Evolutionary conservation across 1,139 yeast species (phyloP), one percentile per base, ranked within the genome.

Genomic region (Candida glucosophila): DNA sequence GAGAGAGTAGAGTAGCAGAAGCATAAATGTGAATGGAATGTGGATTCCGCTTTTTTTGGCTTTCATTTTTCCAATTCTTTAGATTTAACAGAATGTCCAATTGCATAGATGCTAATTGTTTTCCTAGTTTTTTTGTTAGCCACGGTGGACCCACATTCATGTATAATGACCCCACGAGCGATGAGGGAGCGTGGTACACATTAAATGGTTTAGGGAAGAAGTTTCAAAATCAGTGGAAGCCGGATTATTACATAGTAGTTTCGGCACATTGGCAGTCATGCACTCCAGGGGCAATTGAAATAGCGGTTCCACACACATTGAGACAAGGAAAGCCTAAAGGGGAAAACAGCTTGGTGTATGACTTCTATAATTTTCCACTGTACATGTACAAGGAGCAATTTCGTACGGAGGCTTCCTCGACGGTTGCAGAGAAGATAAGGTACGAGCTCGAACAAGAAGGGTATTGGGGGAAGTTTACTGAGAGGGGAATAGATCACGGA

Each of bases 61-160:
- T n/a, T n/a, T n/a, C n/a, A n/a, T n/a, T n/a, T n/a, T n/a, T n/a
- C n/a, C n/a, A n/a, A n/a, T n/a, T n/a, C n/a, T n/a, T n/a, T n/a
- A n/a, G n/a, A n/a, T n/a, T n/a, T n/a, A n/a, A n/a, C n/a, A n/a
- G n/a, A n/a, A n/a, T n/a, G n/a, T n/a, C n/a, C n/a, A n/a, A n/a
- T n/a, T n/a, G n/a, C n/a, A n/a, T n/a, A n/a, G n/a, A 47, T 22
- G 25, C 41, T 6, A 29, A 27, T 7, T 58, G 60, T 20, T 58
- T 42, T 19, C 88, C 92, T 5, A 65, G 75, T 1, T 77, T 56
- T 43, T 81, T 80, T 47, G 45, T 79, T 27, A 73, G 83, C 17
- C 92, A 81, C 49, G 92, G 92, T 3, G 88, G 86, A 1, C 92
- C 92, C 4, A 73, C 77, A 1, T 77, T 80, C 46, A 69, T 77